A percentile compares a stretch with the other conserved stretches of the same genome.
Evolutionary conservation across 306 rosid species (phyloP).

Genomic region (Trifolium dubium): DNA sequence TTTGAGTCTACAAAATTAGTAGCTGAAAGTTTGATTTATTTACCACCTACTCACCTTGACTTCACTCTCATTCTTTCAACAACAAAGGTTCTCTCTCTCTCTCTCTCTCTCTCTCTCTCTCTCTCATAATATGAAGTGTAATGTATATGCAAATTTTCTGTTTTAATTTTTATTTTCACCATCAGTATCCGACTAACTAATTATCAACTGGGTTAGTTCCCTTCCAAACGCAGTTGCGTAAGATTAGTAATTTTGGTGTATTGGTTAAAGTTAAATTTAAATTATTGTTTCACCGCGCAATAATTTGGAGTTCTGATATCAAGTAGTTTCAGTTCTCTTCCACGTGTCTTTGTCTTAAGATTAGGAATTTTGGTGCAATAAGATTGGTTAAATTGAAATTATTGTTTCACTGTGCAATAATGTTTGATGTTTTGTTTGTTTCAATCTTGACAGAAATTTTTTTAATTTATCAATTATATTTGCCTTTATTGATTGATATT

Average conservation of each 20-base stretch:
- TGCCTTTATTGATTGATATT: not conserved
- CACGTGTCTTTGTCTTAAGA: too few species aligned
- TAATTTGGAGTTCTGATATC: too few species aligned
- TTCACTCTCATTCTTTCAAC: slow-evolving; percentile 35
- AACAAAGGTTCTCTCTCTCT: slow-evolving; percentile 42
- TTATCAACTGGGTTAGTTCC: too few species aligned
- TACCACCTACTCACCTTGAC: slow-evolving; percentile 25
- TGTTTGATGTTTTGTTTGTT: slow-evolving; percentile 30
- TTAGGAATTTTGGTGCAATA: slow-evolving; percentile 4
- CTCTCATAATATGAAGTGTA: slow-evolving; percentile 11
- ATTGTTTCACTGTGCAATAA: slow-evolving; percentile 17
- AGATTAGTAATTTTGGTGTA: not conserved
- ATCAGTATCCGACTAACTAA: too few species aligned
- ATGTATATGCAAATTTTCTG: not conserved
- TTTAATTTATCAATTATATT: slow-evolving; percentile 5
- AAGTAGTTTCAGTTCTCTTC: too few species aligned
- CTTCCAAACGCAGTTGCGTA: too few species aligned
- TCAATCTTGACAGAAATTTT: slow-evolving; percentile 11
- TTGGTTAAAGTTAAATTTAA: slow-evolving; percentile 30
- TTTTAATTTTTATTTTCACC: too few species aligned
- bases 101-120: slow-evolving; percentile 13
- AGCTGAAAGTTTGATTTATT: not conserved
- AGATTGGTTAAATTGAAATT: slow-evolving; percentile 29
- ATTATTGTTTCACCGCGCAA: slow-evolving; percentile 25
- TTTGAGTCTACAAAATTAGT: too few species aligned